Evolutionary conservation across 495 filamentous ascomycete genomes (phyloP).

Genomic region (Astrothelium macrocarpum): DNA sequence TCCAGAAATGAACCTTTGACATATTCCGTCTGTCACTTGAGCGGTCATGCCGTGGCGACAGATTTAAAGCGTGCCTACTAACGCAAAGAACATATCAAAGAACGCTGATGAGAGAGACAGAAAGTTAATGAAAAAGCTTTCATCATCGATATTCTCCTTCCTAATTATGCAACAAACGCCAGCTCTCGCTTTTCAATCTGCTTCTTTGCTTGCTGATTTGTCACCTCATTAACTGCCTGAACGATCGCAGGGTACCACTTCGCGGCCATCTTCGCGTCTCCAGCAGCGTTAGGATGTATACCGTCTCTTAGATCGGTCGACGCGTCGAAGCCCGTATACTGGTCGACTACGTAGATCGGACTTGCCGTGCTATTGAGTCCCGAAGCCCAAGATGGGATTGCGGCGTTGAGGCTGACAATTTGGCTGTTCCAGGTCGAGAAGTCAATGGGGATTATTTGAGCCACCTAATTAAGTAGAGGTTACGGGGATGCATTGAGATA

Average conservation of each 20-base stretch:
- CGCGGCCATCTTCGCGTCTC: conserved; percentile 39
- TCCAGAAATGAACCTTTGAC: too few species aligned
- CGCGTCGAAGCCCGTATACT: conserved; percentile 38
- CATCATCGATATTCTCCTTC: too few species aligned
- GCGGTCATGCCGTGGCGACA: too few species aligned
- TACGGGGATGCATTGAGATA: background rate
- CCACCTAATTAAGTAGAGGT: conserved; percentile 35
- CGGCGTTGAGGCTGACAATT: conserved; percentile 39
- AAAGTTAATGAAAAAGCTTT: too few species aligned
- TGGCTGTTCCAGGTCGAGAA: conserved; percentile 26
- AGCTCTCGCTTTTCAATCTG: background rate
- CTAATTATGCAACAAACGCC: conserved; percentile 16
- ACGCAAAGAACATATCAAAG: too few species aligned
- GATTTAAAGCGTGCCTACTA: too few species aligned
- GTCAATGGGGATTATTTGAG: conserved; percentile 44
- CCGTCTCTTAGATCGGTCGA: conserved; percentile 38
- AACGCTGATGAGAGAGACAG: too few species aligned
- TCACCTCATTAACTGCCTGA: conserved; percentile 21
- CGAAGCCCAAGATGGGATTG: conserved; percentile 39
- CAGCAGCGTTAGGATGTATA: conserved; percentile 39
- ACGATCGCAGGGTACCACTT: conserved; percentile 39
- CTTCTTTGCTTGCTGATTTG: conserved; percentile 7
- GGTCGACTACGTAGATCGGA: conserved; percentile 44
- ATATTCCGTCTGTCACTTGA: too few species aligned
- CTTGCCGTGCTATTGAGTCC: conserved; percentile 38